Conservation (phyloP, 1,284 basidiomycete species). For the Trichosporon sp. region DNA sequence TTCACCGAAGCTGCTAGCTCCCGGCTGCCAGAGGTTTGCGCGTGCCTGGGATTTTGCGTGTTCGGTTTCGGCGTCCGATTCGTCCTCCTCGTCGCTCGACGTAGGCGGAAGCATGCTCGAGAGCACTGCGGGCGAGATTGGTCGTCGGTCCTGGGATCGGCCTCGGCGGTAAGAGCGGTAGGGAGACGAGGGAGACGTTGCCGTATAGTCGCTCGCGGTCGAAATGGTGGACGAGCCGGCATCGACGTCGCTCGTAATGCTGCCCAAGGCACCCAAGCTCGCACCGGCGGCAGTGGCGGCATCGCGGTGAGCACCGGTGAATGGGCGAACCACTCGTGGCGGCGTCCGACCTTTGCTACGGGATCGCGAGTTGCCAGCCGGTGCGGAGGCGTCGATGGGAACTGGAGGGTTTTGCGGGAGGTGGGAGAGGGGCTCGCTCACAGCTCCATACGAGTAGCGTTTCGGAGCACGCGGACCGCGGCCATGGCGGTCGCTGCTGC, state of each 20-base stretch:
- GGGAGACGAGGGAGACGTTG: neutral
- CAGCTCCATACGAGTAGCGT: constrained; percentile 13
- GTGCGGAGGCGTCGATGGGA: constrained; percentile 13
- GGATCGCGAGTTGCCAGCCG: constrained; percentile 39
- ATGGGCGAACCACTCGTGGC: constrained; percentile 37
- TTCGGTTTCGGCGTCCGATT: constrained; percentile 8
- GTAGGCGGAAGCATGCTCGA: constrained; percentile 22
- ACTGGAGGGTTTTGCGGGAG: constrained; percentile 10
- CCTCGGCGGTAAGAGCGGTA: constrained; percentile 22
- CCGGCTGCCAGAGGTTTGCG: constrained; percentile 21
- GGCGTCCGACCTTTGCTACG: constrained; percentile 47
- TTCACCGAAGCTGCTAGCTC: constrained; percentile 12
- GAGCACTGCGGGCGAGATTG: constrained; percentile 28
- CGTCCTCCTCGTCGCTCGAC: constrained; percentile 26
- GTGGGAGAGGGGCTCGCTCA: constrained; percentile 20
- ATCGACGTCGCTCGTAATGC: constrained; percentile 21
- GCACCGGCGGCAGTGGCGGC: constrained; percentile 30
- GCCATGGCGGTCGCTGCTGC: neutral
- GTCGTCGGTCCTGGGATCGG: constrained; percentile 25
- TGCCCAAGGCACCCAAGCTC: constrained; percentile 20
- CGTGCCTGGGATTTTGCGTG: constrained; percentile 10
- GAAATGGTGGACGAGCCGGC: constrained; percentile 20
- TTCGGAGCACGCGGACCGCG: neutral
- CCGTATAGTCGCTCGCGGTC: constrained; percentile 23
- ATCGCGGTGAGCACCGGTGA: constrained; percentile 28